These are phyloP conservation scores for Pichia sp. DNA, from an alignment of 1,139 yeast genomes.

Conservation along the genomic window DNA sequence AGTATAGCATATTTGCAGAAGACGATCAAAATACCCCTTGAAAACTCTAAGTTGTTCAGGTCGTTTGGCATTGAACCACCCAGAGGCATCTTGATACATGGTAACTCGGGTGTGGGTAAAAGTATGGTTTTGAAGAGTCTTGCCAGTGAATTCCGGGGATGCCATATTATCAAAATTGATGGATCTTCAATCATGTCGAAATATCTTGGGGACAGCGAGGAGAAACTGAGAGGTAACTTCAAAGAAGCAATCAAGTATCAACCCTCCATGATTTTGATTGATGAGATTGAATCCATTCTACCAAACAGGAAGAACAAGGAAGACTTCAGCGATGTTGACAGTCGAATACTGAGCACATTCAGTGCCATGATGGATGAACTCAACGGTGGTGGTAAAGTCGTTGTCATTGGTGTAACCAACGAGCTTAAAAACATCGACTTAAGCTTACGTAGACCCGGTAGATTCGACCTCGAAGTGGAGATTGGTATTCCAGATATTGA, in stretches of 20 bases:
- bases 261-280: constrained; percentile 83
- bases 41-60: constrained; percentile 69
- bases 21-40: constrained; percentile 75
- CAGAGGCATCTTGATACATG: constrained; percentile 83
- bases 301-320: constrained; percentile 71
- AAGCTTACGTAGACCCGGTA: constrained; percentile 85
- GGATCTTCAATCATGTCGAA: constrained; percentile 93
- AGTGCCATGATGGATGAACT: constrained; percentile 88
- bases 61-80: constrained; percentile 91
- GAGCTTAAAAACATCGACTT: constrained; percentile 80
- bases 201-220: constrained; percentile 91
- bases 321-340: constrained; percentile 85
- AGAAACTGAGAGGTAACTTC: constrained; percentile 73
- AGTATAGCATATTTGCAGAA: constrained; percentile 61
- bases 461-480: constrained; percentile 85
- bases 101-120: constrained; percentile 98
- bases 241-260: constrained; percentile 79
- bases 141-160: constrained; percentile 49
- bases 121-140: constrained; percentile 83
- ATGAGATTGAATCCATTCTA: constrained; percentile 87
- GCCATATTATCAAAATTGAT: constrained; percentile 79
- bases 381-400: constrained; percentile 45
- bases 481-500: constrained; percentile 74
- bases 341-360: constrained; percentile 80
- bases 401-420: constrained; percentile 53